Evolutionary conservation across 2,329 filamentous ascomycete species (phyloP).

Genomic region (Epichloe aotearoae): DNA sequence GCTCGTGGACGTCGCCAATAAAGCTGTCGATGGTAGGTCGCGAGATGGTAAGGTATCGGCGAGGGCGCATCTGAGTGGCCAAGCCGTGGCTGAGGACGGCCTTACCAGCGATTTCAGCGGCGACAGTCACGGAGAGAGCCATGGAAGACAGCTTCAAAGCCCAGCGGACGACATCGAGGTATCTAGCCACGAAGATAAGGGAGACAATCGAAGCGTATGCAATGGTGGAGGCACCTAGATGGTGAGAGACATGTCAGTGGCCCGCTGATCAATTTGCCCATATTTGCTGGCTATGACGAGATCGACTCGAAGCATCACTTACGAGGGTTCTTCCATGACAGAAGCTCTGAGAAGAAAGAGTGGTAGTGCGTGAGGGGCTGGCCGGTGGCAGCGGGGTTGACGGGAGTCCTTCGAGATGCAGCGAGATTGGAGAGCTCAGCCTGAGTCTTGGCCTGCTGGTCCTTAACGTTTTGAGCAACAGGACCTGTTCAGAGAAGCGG

Average conservation of each 20-base stretch:
- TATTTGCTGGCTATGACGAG: background rate
- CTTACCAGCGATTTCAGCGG: conserved; percentile 50
- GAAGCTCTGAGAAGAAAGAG: conserved; percentile 55
- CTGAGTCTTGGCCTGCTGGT: conserved; percentile 40
- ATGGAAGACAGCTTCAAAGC: conserved; percentile 53
- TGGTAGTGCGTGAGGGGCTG: conserved; percentile 57
- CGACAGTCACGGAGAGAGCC: conserved; percentile 44
- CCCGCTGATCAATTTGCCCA: conserved; percentile 1
- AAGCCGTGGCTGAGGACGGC: conserved; percentile 46
- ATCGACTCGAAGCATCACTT: conserved; percentile 16
- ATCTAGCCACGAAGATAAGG: conserved; percentile 49
- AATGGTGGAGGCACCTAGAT: conserved; percentile 48
- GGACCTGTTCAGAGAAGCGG: conserved; percentile 29
- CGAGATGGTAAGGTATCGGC: conserved; percentile 53
- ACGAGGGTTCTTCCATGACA: conserved; percentile 59
- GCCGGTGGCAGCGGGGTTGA: conserved; percentile 41
- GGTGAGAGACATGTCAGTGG: background rate
- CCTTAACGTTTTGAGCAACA: conserved; percentile 44
- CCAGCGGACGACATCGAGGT: conserved; percentile 53
- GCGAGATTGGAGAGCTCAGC: conserved; percentile 45
- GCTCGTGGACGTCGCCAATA: conserved; percentile 52
- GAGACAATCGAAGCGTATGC: conserved; percentile 45
- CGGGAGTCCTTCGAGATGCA: conserved; percentile 40
- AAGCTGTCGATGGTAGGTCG: conserved; percentile 46
- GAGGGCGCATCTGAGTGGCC: conserved; percentile 51